Base-by-base conservation (phyloP, 1,284 basidiomycete species). In the Coriolopsis trogii region DNA sequence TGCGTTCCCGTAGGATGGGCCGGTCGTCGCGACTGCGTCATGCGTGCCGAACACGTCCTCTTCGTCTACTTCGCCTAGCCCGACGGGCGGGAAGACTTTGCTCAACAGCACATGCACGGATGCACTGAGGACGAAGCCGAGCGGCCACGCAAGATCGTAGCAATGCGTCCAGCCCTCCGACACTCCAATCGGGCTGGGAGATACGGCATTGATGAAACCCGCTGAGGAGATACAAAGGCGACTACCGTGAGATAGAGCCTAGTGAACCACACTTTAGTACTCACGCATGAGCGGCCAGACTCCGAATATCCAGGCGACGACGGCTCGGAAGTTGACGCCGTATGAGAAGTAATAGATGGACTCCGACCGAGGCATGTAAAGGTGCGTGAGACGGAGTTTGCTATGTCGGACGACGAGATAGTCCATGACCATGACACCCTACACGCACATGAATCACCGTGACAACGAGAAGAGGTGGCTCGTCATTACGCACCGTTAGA, bases 271-370 rank as follows among this genome's bases (percentile, higher is more conserved):
- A 23, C 18, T 12, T 8, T 2, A 4, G 6, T 12, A 40, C 56
- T 41, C 37, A 58, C 56, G 53, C 56, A 59, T 60, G 52, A 60
- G 55, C 3, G 59, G 58, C 53, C 59, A 58, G 15, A 60, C 61
- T 41, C 61, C 61, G 21, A 51, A 38, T 21, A 46, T 41, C 56
- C 59, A 59, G 2, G 59, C 51, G 39, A 53, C 33, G 37, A 59
- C 43, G 6, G 59, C 59, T 25, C 61, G 61, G 46, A 60, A 51
- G 51, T 63, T 63, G 33, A 60, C 26, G 9, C 61, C 61, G 33
- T 49, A 37, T 13, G 55, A 51, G 48, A 59, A 63, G 49, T 56
- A 63, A 51, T 63, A 63, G 38, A 60, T 58, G 12, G 59, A 60
- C 13, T 38, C 43, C 10, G 42, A 15, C 33, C 39, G 46, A 20